Evolutionary conservation across 2,329 filamentous ascomycete genomes (phyloP).

Genomic region (Leptographium lundbergii): DNA sequence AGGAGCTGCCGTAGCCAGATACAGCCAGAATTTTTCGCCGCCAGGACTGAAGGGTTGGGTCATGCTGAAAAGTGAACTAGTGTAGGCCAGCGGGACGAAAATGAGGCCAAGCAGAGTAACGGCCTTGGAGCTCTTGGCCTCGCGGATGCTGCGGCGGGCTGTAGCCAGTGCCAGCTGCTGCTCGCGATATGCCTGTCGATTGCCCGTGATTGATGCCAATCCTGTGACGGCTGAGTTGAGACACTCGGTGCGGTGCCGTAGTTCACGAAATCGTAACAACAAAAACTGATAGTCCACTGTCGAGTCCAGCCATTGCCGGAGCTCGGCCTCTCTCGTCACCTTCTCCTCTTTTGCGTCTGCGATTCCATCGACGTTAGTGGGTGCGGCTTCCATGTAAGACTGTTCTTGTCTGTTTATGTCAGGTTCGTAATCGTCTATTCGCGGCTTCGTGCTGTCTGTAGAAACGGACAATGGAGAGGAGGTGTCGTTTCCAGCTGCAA

Average conservation of each 20-base stretch:
- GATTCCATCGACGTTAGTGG: background rate
- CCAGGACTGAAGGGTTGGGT: conserved; percentile 12
- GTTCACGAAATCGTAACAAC: conserved; percentile 12
- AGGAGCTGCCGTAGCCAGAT: conserved; percentile 12
- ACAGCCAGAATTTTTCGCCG: conserved; percentile 11
- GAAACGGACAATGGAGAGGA: too few relatives aligned
- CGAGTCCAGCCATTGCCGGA: conserved; percentile 9
- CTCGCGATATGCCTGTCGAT: conserved; percentile 13
- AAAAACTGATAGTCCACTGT: conserved; percentile 14
- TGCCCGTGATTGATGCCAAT: conserved; percentile 15
- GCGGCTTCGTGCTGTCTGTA: too few relatives aligned
- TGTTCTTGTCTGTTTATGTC: too few relatives aligned
- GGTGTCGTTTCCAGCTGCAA: background rate
- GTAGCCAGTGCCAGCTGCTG: conserved; percentile 12
- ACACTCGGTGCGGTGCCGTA: conserved; percentile 13
- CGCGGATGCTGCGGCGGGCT: conserved; percentile 12
- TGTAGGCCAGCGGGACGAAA: conserved; percentile 15
- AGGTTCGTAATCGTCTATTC: too few relatives aligned
- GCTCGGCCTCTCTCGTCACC: background rate
- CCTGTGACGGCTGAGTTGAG: conserved; percentile 15
- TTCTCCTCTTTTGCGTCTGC: background rate
- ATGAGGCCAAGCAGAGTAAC: conserved; percentile 15
- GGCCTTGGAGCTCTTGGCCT: conserved; percentile 15
- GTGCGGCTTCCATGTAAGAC: too few relatives aligned
- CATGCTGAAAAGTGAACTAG: conserved; percentile 14